phyloP scores from a whole-genome alignment of 2,329 filamentous ascomycete genomes.

The Tolypocladium guangdongense region DNA sequence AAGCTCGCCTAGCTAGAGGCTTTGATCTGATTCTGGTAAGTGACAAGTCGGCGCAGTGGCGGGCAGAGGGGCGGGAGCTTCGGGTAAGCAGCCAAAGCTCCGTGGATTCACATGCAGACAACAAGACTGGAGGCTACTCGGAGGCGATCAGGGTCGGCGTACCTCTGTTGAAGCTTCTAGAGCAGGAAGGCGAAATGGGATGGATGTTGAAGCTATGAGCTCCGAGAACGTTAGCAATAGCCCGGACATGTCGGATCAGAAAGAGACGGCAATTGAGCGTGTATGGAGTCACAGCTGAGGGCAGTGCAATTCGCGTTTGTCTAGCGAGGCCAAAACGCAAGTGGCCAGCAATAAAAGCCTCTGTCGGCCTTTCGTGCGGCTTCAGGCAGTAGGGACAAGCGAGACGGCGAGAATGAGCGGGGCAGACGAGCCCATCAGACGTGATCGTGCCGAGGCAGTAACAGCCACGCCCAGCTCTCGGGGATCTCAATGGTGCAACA shows the following conservation, averaged over 20 bases:
- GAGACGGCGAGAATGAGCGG: background rate
- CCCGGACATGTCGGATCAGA: background rate
- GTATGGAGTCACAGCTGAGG: background rate
- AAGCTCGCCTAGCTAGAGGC: background rate
- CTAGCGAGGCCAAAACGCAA: background rate
- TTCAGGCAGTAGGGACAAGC: background rate
- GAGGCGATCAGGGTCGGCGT: background rate
- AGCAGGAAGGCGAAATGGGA: background rate
- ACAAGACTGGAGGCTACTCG: background rate
- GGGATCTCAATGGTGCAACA: background rate
- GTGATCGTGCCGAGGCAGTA: background rate
- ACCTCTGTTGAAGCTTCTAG: background rate
- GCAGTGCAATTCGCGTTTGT: background rate
- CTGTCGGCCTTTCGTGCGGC: background rate
- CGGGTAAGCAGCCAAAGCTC: background rate
- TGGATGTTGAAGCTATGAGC: background rate
- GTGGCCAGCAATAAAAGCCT: background rate
- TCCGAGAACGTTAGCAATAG: background rate
- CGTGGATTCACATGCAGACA: background rate
- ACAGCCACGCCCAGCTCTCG: background rate
- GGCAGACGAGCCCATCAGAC: background rate
- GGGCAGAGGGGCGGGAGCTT: background rate
- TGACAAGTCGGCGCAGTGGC: background rate
- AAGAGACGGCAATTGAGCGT: no score
- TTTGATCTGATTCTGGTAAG: background rate